phyloP scores from a whole-genome alignment of 129 eudicot species.

The Mikania micrantha region DNA sequence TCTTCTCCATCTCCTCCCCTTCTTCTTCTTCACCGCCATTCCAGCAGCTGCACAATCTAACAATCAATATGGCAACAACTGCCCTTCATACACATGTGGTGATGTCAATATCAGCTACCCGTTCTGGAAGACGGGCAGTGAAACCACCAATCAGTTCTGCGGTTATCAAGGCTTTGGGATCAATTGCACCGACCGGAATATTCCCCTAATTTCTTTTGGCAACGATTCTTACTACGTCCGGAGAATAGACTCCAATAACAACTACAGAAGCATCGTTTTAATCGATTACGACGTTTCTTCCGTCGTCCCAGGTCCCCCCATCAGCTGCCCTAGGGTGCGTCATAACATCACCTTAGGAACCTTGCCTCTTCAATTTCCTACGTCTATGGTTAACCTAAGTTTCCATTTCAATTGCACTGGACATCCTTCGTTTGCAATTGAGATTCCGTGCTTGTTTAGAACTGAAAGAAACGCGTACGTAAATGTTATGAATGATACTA shows the following conservation, averaged over 20 bases:
- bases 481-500: neutral
- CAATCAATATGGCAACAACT: neutral
- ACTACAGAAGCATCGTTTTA: neutral
- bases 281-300: conserved; percentile 13
- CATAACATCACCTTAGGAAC: conserved; percentile 6
- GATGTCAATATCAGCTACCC: conserved; percentile 11
- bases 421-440: neutral
- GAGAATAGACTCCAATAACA: neutral
- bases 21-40: neutral
- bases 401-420: conserved; percentile 28
- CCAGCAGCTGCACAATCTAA: neutral
- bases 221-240: neutral
- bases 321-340: conserved; percentile 16
- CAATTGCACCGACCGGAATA: neutral
- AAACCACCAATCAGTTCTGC: neutral
- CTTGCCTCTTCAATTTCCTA: conserved; percentile 8
- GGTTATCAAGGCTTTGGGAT: conserved; percentile 33
- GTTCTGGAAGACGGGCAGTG: conserved; percentile 4
- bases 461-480: neutral
- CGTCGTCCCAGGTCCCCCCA: neutral
- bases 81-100: conserved; percentile 4
- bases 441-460: conserved; percentile 1
- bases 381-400: neutral
- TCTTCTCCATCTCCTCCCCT: neutral
- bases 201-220: neutral